Evolutionary conservation across 2,329 filamentous ascomycete species (phyloP), one percentile per base, ranked within the genome.

Genomic region (Colletotrichum aenigma): DNA sequence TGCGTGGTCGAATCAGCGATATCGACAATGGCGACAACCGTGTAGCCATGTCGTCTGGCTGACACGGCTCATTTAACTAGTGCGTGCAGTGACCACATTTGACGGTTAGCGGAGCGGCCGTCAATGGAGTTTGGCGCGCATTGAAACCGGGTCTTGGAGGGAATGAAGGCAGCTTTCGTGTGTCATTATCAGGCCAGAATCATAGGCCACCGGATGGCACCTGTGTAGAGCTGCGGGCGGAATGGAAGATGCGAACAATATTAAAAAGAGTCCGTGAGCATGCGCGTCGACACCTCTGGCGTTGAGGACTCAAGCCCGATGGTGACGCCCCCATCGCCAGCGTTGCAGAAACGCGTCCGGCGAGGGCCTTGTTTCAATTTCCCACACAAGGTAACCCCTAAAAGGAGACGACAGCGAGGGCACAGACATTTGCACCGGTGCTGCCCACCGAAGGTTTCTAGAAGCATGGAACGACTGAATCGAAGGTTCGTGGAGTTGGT

Each of bases 311-410:
- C 32, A 34, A 64, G 38, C 52, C 52, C 72, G 56, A 32, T 67
- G 69, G 58, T 13, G 43, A 48, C 64, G 32, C 28, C 43, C 38
- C 56, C 65, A 73, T 75, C 34, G 43, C 70, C 73, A 65, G 48
- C 70, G 64, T 68, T 69, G 70, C 74, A 76, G 70, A 76, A 76
- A 64, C 58, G 48, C 74, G 58, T 69, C 65, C 58, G 64, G n/a
- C 48, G 65, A 69, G 61, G 66, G 71, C 66, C 66, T 61, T 75
- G 74, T 75, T 76, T 76, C 74, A 76, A 76, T 76, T 66, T 75
- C 71, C 60, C 62, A 48, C 34, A 74, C 60, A 66, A 75, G 61
- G 66, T 61, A 52, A 52, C 71, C 71, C 71, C 66, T 70, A 75
- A 75, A 66, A 61, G 62, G 66, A 71, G 65, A 70, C n/a, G 60